These are phyloP conservation scores for Spergularia marina DNA, from an alignment of 148 eudicot genomes.

Conservation along the genomic window DNA sequence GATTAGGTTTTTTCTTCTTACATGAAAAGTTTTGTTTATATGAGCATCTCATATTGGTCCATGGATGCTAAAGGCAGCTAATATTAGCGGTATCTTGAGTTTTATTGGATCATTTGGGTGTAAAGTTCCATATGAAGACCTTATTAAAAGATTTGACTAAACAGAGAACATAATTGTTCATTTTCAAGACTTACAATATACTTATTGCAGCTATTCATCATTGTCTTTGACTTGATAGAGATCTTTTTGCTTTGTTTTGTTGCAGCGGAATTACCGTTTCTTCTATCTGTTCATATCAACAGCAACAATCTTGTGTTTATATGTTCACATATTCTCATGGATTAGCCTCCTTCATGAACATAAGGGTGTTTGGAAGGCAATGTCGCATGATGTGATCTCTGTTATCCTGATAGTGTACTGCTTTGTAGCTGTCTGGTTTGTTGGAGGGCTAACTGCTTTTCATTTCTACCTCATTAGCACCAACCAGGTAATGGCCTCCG, in stretches of 20 bases:
- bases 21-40: no score
- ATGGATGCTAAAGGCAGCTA: no score
- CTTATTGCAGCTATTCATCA: slow-evolving; percentile 7
- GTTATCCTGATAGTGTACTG: slow-evolving; percentile 67
- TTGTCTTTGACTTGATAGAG: slow-evolving; percentile 1
- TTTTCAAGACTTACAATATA: neutral
- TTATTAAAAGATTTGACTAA: no score
- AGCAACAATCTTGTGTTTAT: slow-evolving; percentile 72
- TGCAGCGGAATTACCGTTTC: slow-evolving; percentile 90
- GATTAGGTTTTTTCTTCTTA: no score
- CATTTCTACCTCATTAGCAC: slow-evolving; percentile 80
- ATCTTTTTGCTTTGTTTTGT: slow-evolving; percentile 24
- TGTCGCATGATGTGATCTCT: slow-evolving; percentile 61
- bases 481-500: slow-evolving; percentile 60
- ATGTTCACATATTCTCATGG: slow-evolving; percentile 74
- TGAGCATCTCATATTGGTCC: no score
- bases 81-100: no score
- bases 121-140: no score
- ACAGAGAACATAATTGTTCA: neutral
- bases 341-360: slow-evolving; percentile 41
- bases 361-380: slow-evolving; percentile 42
- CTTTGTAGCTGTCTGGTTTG: slow-evolving; percentile 88
- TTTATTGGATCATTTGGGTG: no score
- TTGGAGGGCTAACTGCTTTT: slow-evolving; percentile 78
- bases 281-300: slow-evolving; percentile 78